Conservation (phyloP, 208 protist genomes). For the Leptomonas seymouri region DNA sequence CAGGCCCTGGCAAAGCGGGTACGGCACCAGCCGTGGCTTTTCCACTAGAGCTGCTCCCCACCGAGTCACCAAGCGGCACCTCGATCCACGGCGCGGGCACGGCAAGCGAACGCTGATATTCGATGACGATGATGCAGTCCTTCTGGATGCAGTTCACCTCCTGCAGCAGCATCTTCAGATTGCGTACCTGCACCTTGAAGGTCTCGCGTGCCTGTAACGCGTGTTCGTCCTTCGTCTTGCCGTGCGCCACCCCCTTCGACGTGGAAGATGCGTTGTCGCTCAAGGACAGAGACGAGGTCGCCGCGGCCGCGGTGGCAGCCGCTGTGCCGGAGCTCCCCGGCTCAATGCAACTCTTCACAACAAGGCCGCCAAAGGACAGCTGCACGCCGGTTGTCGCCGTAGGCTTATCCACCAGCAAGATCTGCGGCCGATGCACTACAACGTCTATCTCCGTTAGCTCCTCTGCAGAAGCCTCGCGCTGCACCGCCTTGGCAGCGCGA, state of each 20-base stretch:
- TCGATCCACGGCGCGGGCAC: not conserved
- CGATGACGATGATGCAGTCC: conserved; percentile 42
- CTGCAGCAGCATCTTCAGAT: conserved; percentile 37
- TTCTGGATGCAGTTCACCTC: conserved; percentile 38
- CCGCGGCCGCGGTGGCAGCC: not conserved
- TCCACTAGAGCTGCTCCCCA: not conserved
- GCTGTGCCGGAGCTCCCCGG: conserved; percentile 5
- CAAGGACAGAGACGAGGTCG: not conserved
- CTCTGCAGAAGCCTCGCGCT: conserved; percentile 32
- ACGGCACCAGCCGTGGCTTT: not conserved
- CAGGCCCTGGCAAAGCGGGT: conserved; percentile 3
- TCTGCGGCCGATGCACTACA: conserved; percentile 49
- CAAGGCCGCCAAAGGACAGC: conserved; percentile 65
- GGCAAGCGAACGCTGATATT: conserved; percentile 33
- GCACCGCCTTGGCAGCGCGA: conserved; percentile 37
- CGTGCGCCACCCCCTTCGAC: conserved; percentile 7
- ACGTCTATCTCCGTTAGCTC: conserved; percentile 71
- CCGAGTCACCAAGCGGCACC: not conserved
- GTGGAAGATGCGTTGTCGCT: not conserved
- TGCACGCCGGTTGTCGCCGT: conserved; percentile 43
- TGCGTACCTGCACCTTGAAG: conserved; percentile 34
- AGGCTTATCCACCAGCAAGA: conserved; percentile 55
- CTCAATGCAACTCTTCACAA: conserved; percentile 48
- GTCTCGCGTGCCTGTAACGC: conserved; percentile 23
- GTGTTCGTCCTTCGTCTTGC: conserved; percentile 6